phyloP scores from a whole-genome alignment of 2,329 filamentous ascomycete species.

The Dendrostoma leiphaemia region DNA sequence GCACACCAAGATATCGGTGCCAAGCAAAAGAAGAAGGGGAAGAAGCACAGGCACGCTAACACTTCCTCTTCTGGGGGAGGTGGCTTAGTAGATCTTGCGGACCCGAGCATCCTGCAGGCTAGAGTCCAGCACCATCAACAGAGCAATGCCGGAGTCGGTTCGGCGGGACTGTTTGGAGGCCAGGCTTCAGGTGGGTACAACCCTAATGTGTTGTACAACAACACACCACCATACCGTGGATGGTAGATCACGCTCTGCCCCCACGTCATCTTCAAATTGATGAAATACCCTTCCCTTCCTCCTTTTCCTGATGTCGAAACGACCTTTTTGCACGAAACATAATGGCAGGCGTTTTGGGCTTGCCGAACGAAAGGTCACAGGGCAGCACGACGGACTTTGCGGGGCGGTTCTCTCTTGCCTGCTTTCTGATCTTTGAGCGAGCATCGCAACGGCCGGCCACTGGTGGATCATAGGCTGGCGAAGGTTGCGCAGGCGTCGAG shows the following conservation, averaged over 20 bases:
- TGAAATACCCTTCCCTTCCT: slow-evolving; percentile 4
- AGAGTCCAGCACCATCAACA: slow-evolving; percentile 88
- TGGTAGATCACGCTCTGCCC: slow-evolving; percentile 49
- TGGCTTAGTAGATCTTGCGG: slow-evolving; percentile 99
- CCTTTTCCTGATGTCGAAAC: slow-evolving; percentile 9
- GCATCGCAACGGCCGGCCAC: slow-evolving; percentile 21
- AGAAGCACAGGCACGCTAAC: slow-evolving; percentile 99
- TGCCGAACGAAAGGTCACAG: slow-evolving; percentile 17
- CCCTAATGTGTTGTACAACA: slow-evolving; percentile 78
- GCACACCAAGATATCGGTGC: slow-evolving; percentile 87
- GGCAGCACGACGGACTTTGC: slow-evolving; percentile 19
- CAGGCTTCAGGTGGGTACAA: slow-evolving; percentile 95
- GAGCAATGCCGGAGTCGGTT: slow-evolving; percentile 79
- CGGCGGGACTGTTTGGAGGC: slow-evolving; percentile 79
- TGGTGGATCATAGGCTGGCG: slow-evolving; percentile 17
- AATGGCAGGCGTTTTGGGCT: slow-evolving; percentile 19
- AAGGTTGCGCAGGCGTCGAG: slow-evolving; percentile 21
- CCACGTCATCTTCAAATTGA: background rate
- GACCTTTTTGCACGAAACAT: slow-evolving; percentile 13
- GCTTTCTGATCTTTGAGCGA: slow-evolving; percentile 22
- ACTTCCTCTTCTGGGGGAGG: slow-evolving; percentile 99
- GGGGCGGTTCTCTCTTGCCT: slow-evolving; percentile 13
- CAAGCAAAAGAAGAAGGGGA: slow-evolving; percentile 99
- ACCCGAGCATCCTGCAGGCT: slow-evolving; percentile 99
- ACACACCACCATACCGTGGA: slow-evolving; percentile 56